These are phyloP conservation scores for Suillus paluster DNA, from an alignment of 768 basidiomycete species.

Conservation along the genomic window DNA sequence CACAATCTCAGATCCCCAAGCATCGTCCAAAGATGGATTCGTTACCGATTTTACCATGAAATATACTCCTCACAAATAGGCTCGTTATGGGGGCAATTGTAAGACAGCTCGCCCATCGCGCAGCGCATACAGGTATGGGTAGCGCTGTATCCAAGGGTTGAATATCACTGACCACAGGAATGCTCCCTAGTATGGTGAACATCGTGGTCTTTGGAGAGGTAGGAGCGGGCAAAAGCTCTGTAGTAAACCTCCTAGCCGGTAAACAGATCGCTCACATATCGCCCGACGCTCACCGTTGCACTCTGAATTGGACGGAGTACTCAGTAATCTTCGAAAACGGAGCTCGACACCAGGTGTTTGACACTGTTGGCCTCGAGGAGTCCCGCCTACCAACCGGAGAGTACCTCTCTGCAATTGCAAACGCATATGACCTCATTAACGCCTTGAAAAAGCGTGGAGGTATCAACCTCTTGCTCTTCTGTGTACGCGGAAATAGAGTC, in stretches of 20 bases:
- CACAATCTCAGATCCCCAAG: background rate
- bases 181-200: constrained; percentile 25
- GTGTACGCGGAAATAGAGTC: constrained; percentile 45
- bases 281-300: constrained; percentile 39
- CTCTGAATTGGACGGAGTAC: constrained; percentile 38
- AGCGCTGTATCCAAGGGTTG: background rate
- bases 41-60: background rate
- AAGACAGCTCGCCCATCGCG: background rate
- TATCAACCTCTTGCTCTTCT: constrained; percentile 46
- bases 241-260: constrained; percentile 38
- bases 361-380: constrained; percentile 42
- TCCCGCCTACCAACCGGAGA: constrained; percentile 29
- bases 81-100: background rate
- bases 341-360: constrained; percentile 30
- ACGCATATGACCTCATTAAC: constrained; percentile 38
- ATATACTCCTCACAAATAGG: background rate
- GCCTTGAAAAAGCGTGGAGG: constrained; percentile 35
- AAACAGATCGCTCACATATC: constrained; percentile 26
- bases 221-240: constrained; percentile 40
- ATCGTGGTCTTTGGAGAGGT: constrained; percentile 50
- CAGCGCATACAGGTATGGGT: background rate
- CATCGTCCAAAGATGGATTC: background rate
- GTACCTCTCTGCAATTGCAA: constrained; percentile 33
- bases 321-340: constrained; percentile 21
- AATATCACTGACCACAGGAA: background rate